Evolutionary conservation across 345 rosid species (phyloP).

Genomic region (Gossypium australe): DNA sequence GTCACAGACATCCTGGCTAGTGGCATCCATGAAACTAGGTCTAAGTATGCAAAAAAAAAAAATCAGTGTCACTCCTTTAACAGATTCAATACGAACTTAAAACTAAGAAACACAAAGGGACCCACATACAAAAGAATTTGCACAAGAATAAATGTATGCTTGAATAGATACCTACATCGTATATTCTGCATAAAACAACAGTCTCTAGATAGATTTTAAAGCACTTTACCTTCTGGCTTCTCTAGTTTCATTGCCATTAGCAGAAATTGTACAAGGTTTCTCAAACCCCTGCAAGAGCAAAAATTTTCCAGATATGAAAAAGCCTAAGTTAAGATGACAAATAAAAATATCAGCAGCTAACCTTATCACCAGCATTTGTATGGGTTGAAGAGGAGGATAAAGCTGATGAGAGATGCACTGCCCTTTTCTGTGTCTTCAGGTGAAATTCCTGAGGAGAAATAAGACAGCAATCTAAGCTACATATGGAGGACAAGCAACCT

Average conservation of each 20-base stretch:
- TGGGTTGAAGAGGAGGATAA: conserved; percentile 37
- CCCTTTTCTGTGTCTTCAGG: conserved; percentile 83
- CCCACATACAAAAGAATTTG: not conserved
- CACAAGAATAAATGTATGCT: not conserved
- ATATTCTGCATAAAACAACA: not conserved
- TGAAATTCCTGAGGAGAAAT: conserved; percentile 65
- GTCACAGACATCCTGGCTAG: conserved; percentile 34
- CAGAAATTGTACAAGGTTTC: conserved; percentile 29
- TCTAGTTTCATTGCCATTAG: conserved; percentile 39
- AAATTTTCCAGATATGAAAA: not conserved
- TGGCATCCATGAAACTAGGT: conserved; percentile 33
- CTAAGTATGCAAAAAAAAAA: conserved; percentile 26
- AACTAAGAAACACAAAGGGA: not conserved
- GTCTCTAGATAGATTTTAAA: not conserved
- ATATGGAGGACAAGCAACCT: conserved; percentile 7
- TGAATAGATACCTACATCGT: not conserved
- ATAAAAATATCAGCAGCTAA: conserved; percentile 13
- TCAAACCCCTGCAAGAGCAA: conserved; percentile 39
- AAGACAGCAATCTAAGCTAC: conserved; percentile 13
- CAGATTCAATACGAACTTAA: not conserved
- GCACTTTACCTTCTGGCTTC: conserved; percentile 52
- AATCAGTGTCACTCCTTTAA: not conserved
- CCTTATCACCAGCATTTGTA: conserved; percentile 48
- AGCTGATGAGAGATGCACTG: conserved; percentile 59
- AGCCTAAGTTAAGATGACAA: not conserved